Percentiles rank a stretch among this genome's conserved stretches.
Conservation (phyloP, 2,329 filamentous ascomycete species). For the Ascomycota sp. region DNA sequence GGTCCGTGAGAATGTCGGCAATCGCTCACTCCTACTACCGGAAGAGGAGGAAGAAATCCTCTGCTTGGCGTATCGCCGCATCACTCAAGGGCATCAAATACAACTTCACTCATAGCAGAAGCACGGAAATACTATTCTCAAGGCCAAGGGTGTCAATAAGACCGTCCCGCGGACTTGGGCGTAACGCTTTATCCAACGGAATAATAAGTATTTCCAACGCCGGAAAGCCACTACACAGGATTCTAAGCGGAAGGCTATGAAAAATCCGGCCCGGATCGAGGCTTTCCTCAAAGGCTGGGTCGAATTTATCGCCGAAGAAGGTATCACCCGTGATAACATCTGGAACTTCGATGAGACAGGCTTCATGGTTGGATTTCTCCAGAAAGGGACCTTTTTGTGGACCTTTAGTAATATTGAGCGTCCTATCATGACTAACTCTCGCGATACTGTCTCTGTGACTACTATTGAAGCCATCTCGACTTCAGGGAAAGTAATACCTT, state of each 20-base stretch:
- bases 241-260: neutral
- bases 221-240: neutral
- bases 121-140: neutral
- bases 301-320: neutral
- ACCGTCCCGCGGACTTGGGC: neutral
- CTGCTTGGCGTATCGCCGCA: neutral
- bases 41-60: neutral
- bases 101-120: neutral
- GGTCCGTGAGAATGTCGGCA: neutral
- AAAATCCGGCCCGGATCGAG: neutral
- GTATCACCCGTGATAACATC: neutral
- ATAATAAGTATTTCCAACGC: neutral
- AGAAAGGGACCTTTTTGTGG: neutral
- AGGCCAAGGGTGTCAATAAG: too few relatives aligned
- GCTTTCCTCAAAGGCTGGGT: neutral
- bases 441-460: too few relatives aligned
- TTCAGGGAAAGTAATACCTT: too few relatives aligned
- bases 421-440: too few relatives aligned
- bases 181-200: neutral
- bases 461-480: too few relatives aligned
- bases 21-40: neutral
- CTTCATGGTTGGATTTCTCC: neutral
- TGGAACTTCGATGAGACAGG: neutral
- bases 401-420: neutral
- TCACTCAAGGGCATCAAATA: neutral